Conservation (phyloP, 192 early-diverging fungal genomes). For the Blastocladiella britannica region DNA sequence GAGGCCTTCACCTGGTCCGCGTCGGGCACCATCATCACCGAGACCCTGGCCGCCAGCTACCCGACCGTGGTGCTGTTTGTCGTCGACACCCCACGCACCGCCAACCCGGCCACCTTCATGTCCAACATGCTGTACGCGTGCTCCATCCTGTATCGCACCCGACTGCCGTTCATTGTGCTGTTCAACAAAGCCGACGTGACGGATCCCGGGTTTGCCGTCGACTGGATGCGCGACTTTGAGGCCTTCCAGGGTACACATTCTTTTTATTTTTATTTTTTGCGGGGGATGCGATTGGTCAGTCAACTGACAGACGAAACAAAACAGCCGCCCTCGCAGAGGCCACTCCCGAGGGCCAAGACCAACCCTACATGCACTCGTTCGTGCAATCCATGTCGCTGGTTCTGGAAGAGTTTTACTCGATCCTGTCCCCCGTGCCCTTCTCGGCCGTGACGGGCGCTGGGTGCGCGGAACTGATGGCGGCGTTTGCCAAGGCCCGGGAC, state of each 20-base stretch:
- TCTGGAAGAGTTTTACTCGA: slow-evolving; percentile 87
- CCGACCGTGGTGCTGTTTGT: slow-evolving; percentile 82
- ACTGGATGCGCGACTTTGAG: slow-evolving; percentile 97
- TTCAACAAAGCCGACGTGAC: slow-evolving; percentile 95
- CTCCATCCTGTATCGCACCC: slow-evolving; percentile 92
- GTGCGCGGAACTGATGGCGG: slow-evolving; percentile 70
- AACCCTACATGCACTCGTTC: slow-evolving; percentile 73
- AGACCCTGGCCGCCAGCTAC: slow-evolving; percentile 71
- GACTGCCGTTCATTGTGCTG: slow-evolving; percentile 79
- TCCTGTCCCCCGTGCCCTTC: slow-evolving; percentile 61
- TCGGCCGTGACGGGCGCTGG: slow-evolving; percentile 81
- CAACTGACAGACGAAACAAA: too few species aligned
- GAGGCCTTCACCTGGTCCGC: slow-evolving; percentile 99
- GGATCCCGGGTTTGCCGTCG: slow-evolving; percentile 65
- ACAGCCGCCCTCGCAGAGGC: too few species aligned
- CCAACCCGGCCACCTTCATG: slow-evolving; percentile 88
- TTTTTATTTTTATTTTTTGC: too few species aligned
- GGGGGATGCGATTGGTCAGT: too few species aligned
- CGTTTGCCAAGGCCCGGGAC: slow-evolving; percentile 50
- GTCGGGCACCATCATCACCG: slow-evolving; percentile 84
- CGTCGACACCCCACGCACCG: slow-evolving; percentile 86
- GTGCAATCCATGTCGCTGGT: slow-evolving; percentile 92
- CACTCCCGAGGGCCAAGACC: slow-evolving; percentile 55
- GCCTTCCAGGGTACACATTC: slow-evolving; percentile 57
- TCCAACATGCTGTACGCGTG: slow-evolving; percentile 97